A percentile compares a stretch with the other conserved stretches of the same genome.
These are phyloP conservation scores for Quercus glauca DNA, from an alignment of 306 rosid genomes.

Conservation along the genomic window DNA sequence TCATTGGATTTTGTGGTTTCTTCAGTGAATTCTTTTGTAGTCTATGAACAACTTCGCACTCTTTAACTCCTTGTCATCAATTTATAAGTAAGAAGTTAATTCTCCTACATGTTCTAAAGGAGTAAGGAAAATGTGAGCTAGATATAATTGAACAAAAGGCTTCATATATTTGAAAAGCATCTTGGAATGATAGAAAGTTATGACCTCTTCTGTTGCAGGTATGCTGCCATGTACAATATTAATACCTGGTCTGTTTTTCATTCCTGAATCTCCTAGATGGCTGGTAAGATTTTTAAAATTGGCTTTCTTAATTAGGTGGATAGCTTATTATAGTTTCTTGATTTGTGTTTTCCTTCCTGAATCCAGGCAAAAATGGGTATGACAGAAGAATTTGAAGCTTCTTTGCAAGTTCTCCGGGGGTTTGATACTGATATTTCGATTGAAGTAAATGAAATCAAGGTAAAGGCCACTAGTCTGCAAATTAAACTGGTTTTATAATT, in stretches of 20 bases:
- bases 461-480: slow-evolving; percentile 3
- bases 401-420: slow-evolving; percentile 96
- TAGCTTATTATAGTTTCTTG: slow-evolving; percentile 11
- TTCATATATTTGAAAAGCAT: not conserved
- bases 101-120: not conserved
- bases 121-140: not conserved
- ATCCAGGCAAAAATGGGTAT: slow-evolving; percentile 92
- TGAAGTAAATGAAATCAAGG: slow-evolving; percentile 87
- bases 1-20: not conserved
- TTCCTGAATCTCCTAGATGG: slow-evolving; percentile 99
- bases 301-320: slow-evolving; percentile 16
- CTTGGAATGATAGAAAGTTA: slow-evolving; percentile 20
- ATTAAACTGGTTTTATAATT: not conserved
- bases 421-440: slow-evolving; percentile 77
- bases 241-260: slow-evolving; percentile 91
- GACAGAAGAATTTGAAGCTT: slow-evolving; percentile 89
- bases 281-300: slow-evolving; percentile 53
- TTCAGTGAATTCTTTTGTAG: not conserved
- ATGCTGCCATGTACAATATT: slow-evolving; percentile 77
- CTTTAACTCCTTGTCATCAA: not conserved
- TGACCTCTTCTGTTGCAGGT: slow-evolving; percentile 48
- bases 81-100: not conserved
- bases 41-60: not conserved
- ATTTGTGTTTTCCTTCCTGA: slow-evolving; percentile 16
- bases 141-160: not conserved